Evolutionary conservation across 2,329 filamentous ascomycete species (phyloP), one percentile per base, ranked within the genome.

Genomic region (Ophiostoma quercus): DNA sequence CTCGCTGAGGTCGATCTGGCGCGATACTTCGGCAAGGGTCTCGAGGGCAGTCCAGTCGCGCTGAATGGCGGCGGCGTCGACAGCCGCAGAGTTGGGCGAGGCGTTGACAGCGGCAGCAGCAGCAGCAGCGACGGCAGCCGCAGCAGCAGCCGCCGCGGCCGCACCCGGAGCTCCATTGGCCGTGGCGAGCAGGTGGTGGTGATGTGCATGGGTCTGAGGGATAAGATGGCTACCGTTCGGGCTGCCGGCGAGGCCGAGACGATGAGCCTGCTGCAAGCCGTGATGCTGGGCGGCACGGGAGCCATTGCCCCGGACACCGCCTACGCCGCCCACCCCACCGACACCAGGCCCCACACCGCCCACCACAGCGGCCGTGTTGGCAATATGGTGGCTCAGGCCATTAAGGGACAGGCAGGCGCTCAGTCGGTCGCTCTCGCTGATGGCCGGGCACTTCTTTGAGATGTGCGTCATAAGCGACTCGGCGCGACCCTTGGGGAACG

Each of bases 401-500:
- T 92, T 88, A 22, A 93, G 84, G 73, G 91, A 87, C 71, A 92
- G 82, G 73, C 90, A 85, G 70, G 91, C 91, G 75, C 90, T 88
- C 80, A 92, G 88, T 69, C 91, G 88, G 76, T 95, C 92, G 71
- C 86, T 84, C 72, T 90, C 83, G 73, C 88, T 87, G 68, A 96
- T 89, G 69, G 90, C 90, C 57, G 91, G 91, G 77, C 94, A 97
- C 82, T 91, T 92, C 78, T 94, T 95, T 68, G 92, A 89, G 70
- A 97, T 84, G 77, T 97, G 94, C 72, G 85, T 89, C 62, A 88
- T 90, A 72, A 97, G 81, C 75, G 88, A 92, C 76, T 97, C 94
- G 76, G 92, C 90, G 72, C 94, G 88, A 72, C 94, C 94, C 78
- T 96, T 96, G 73, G 92, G 91, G 73, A 97, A 97, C 79, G 91